Percentiles rank a stretch among this genome's conserved stretches.
These are phyloP conservation scores for Chernovozyma sophiae-reginae DNA, from an alignment of 1,139 yeast species.

Conservation along the genomic window DNA sequence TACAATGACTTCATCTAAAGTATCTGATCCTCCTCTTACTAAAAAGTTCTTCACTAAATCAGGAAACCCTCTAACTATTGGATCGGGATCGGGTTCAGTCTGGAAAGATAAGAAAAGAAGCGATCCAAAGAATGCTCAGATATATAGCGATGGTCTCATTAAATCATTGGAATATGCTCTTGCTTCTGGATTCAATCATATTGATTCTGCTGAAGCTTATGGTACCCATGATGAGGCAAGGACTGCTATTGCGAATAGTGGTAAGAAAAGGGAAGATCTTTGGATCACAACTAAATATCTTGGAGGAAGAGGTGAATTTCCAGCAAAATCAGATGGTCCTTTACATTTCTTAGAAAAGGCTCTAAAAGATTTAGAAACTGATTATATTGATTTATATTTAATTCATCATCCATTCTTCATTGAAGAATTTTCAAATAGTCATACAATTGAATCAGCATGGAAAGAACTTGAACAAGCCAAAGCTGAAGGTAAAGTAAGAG, in stretches of 20 bases:
- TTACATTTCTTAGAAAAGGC: slow-evolving; percentile 46
- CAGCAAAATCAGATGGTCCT: slow-evolving; percentile 32
- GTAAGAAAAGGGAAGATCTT: slow-evolving; percentile 17
- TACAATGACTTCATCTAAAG: not conserved
- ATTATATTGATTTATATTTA: slow-evolving; percentile 62
- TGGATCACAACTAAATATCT: slow-evolving; percentile 21
- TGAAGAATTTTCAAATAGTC: slow-evolving; percentile 8
- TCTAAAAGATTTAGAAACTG: slow-evolving; percentile 48
- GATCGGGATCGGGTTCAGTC: slow-evolving; percentile 17
- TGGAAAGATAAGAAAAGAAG: slow-evolving; percentile 14
- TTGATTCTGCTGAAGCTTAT: slow-evolving; percentile 25
- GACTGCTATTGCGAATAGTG: slow-evolving; percentile 13
- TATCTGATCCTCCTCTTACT: not conserved
- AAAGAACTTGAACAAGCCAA: slow-evolving; percentile 26
- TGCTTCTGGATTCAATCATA: slow-evolving; percentile 18
- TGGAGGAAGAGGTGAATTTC: slow-evolving; percentile 4
- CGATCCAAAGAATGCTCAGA: slow-evolving; percentile 7
- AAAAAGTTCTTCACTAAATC: slow-evolving; percentile 5
- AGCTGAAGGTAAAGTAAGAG: slow-evolving; percentile 24
- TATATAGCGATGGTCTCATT: slow-evolving; percentile 8
- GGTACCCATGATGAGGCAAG: slow-evolving; percentile 22
- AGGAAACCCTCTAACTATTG: slow-evolving; percentile 12
- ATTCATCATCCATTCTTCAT: slow-evolving; percentile 13
- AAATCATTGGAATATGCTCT: slow-evolving; percentile 11
- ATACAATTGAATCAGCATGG: slow-evolving; percentile 21